These are phyloP conservation scores for Barbatosphaeria neglecta DNA, from an alignment of 495 filamentous ascomycete genomes.

Conservation along the genomic window DNA sequence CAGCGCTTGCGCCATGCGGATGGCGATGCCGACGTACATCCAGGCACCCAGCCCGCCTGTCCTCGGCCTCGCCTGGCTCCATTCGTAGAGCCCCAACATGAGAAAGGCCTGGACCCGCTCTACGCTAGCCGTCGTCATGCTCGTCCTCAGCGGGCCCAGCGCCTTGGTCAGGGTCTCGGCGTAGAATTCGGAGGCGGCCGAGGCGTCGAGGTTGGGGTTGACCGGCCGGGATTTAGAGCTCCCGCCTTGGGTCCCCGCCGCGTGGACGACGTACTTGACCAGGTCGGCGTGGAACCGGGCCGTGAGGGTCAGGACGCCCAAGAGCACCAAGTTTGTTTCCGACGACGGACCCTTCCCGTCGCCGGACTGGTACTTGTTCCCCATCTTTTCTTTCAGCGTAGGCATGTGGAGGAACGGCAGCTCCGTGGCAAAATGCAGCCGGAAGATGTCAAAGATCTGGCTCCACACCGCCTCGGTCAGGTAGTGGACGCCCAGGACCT, in stretches of 20 bases:
- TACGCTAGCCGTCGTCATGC: conserved; percentile 47
- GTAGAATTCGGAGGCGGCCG: conserved; percentile 69
- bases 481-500: conserved; percentile 39
- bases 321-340: conserved; percentile 51
- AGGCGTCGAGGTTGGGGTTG: conserved; percentile 37
- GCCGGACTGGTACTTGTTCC: conserved; percentile 25
- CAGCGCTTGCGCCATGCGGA: conserved; percentile 60
- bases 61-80: conserved; percentile 52
- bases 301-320: conserved; percentile 70
- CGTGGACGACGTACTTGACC: conserved; percentile 46
- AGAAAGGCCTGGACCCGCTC: conserved; percentile 65
- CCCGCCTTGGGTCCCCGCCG: conserved; percentile 8
- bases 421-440: conserved; percentile 70
- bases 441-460: conserved; percentile 66
- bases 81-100: conserved; percentile 78
- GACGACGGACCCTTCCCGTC: conserved; percentile 34
- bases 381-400: conserved; percentile 51
- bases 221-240: conserved; percentile 22
- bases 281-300: conserved; percentile 64
- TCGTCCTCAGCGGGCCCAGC: conserved; percentile 43
- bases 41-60: conserved; percentile 61
- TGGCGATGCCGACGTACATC: conserved; percentile 67
- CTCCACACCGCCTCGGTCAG: conserved; percentile 61
- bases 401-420: conserved; percentile 75
- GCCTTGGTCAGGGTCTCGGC: conserved; percentile 56